Conservation (phyloP, 169 alveolate species). For the Fabrea salina region DNA sequence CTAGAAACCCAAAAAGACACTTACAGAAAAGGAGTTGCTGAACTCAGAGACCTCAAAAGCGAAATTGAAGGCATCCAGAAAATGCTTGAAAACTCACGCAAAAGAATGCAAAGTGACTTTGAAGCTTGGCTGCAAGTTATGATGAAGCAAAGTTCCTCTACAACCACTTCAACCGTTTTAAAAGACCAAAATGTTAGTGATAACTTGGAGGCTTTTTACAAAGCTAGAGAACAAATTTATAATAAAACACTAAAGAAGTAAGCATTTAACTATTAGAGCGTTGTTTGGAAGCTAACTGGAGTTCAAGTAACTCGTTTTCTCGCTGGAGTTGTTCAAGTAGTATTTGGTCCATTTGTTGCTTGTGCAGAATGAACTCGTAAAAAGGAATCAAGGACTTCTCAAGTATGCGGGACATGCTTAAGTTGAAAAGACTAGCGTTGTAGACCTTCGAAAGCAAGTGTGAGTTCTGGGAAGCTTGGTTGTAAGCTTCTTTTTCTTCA, state of each 20-base stretch:
- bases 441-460: neutral
- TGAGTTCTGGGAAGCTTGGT: neutral
- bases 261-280: no score
- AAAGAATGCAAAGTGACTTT: constrained; percentile 79
- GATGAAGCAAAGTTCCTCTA: constrained; percentile 55
- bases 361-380: neutral
- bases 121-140: constrained; percentile 78
- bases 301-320: neutral
- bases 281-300: neutral
- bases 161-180: neutral
- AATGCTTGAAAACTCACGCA: constrained; percentile 65
- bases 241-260: neutral
- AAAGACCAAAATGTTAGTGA: constrained; percentile 10
- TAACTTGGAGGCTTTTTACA: constrained; percentile 9
- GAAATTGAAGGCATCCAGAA: constrained; percentile 83
- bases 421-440: constrained; percentile 3
- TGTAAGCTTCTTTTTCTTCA: neutral
- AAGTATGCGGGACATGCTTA: neutral
- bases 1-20: constrained; percentile 44
- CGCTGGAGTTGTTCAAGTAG: neutral
- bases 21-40: constrained; percentile 50
- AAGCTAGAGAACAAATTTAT: constrained; percentile 28
- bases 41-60: constrained; percentile 63
- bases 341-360: neutral
- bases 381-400: neutral